These are phyloP conservation scores for Graphiopsis chlorocephala DNA, from an alignment of 2,329 filamentous ascomycete genomes.

Conservation along the genomic window DNA sequence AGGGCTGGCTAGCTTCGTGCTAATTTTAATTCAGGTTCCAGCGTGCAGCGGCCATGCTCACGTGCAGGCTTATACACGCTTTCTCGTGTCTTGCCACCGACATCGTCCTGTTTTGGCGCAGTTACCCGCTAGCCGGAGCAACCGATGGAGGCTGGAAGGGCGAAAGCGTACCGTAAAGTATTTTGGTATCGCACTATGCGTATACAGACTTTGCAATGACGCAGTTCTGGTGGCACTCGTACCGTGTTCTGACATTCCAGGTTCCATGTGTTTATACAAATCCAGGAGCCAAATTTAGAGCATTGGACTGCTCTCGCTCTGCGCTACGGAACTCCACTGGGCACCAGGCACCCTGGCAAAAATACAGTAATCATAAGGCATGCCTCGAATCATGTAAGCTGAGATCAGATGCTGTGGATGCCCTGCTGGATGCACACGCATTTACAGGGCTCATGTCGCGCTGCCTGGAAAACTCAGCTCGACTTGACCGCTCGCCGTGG, in stretches of 20 bases:
- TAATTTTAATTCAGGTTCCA: constrained; percentile 5
- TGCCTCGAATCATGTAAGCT: background rate
- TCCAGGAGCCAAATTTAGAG: background rate
- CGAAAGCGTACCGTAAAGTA: background rate
- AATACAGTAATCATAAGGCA: background rate
- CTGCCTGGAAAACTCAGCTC: background rate
- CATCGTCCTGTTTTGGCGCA: background rate
- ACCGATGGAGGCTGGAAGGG: background rate
- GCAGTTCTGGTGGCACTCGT: background rate
- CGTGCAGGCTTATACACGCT: background rate
- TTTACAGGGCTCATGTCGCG: background rate
- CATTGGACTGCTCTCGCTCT: background rate
- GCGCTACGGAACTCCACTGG: background rate
- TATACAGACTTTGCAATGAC: background rate
- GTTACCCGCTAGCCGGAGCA: background rate
- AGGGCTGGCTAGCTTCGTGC: background rate
- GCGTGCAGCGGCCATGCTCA: background rate
- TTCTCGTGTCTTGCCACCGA: constrained; percentile 2
- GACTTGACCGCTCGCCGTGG: background rate
- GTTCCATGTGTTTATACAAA: background rate
- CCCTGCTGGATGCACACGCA: background rate
- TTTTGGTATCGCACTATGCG: background rate
- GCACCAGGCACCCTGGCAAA: background rate
- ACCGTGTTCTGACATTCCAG: background rate
- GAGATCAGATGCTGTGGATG: background rate